Conservation (phyloP, 1,284 basidiomycete species). For the Tremellales sp. region DNA sequence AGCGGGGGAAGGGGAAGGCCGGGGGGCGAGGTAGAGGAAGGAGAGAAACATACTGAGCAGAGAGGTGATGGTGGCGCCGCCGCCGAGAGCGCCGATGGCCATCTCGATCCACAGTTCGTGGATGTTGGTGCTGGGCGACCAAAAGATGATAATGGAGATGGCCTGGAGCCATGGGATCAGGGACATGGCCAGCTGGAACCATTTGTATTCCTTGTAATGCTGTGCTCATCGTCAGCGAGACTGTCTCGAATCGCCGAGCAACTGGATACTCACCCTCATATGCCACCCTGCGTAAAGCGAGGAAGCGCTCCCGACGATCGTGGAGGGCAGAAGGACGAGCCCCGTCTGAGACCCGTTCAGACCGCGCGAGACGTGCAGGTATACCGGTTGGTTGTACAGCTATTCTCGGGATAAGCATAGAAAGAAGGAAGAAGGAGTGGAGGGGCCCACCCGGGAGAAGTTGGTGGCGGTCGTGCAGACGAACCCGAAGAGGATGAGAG, state of each 20-base stretch:
- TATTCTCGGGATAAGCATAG: conserved; percentile 1
- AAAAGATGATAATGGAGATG: conserved; percentile 21
- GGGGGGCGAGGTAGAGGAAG: neutral
- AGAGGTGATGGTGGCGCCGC: conserved; percentile 23
- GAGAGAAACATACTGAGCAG: conserved; percentile 12
- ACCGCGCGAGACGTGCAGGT: conserved; percentile 30
- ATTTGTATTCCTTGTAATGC: conserved; percentile 34
- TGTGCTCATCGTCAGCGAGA: neutral
- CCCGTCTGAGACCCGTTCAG: conserved; percentile 28
- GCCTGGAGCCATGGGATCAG: conserved; percentile 29
- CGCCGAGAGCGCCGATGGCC: conserved; percentile 25
- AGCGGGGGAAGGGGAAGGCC: neutral
- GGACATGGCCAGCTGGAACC: conserved; percentile 21
- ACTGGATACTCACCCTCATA: conserved; percentile 20
- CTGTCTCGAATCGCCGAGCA: neutral
- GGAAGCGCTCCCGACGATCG: conserved; percentile 21
- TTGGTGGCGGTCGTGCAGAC: conserved; percentile 19
- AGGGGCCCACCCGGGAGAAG: conserved; percentile 25
- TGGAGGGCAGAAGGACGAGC: conserved; percentile 23
- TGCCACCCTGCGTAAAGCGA: conserved; percentile 36
- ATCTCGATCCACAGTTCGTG: conserved; percentile 29
- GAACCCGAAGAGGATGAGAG: conserved; percentile 20
- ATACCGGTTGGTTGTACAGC: conserved; percentile 35
- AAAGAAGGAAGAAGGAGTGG: neutral
- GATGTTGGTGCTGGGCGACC: conserved; percentile 21